Percentiles rank a stretch among this genome's conserved stretches.
Evolutionary conservation across 2,329 filamentous ascomycete species (phyloP).

Genomic region (Macrophomina tecta): DNA sequence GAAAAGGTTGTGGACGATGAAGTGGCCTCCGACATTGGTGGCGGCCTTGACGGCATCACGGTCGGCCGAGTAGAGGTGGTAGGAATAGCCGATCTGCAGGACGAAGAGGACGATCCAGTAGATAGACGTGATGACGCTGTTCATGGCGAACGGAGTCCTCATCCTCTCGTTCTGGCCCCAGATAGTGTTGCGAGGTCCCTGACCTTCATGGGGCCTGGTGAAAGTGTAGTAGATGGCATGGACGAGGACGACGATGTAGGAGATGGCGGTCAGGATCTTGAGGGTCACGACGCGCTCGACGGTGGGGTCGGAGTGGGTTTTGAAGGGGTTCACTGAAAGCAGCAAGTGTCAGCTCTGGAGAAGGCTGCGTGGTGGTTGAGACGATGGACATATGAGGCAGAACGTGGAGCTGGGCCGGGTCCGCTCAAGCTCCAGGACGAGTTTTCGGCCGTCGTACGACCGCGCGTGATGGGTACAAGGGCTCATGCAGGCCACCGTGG

Average conservation of each 20-base stretch:
- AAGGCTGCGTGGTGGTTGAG: constrained; percentile 4
- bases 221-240: constrained; percentile 77
- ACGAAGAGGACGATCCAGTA: constrained; percentile 83
- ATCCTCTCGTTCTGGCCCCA: constrained; percentile 74
- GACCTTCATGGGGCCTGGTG: constrained; percentile 67
- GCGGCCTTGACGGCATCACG: constrained; percentile 69
- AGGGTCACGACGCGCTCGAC: constrained; percentile 69
- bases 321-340: constrained; percentile 74
- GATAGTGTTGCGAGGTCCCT: constrained; percentile 63
- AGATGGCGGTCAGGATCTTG: constrained; percentile 75
- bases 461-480: not conserved
- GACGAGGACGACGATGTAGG: constrained; percentile 76
- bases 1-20: constrained; percentile 84
- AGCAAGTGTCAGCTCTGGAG: not conserved
- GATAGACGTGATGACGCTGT: constrained; percentile 66
- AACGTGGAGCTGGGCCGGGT: not conserved
- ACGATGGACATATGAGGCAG: no score
- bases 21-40: constrained; percentile 80
- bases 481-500: not conserved
- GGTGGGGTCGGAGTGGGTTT: constrained; percentile 70
- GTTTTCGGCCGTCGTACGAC: not conserved
- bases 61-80: constrained; percentile 75
- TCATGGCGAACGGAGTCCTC: constrained; percentile 77
- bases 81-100: constrained; percentile 76
- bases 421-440: not conserved